phyloP scores from a whole-genome alignment of 2,329 filamentous ascomycete genomes.

The Monilinia vaccinii-corymbosi region DNA sequence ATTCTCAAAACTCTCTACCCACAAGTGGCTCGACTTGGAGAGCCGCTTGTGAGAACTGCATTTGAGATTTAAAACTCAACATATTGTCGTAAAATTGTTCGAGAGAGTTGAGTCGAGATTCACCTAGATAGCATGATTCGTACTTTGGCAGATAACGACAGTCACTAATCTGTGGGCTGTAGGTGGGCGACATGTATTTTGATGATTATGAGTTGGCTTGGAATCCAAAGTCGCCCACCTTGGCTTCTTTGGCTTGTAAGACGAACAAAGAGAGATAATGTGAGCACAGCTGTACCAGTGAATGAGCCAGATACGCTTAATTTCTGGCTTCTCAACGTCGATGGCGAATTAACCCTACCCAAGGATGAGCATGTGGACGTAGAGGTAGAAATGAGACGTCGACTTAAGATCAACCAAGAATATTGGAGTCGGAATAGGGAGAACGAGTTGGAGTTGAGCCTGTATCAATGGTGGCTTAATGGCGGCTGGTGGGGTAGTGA shows the following conservation, averaged over 20 bases:
- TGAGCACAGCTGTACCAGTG: constrained; percentile 12
- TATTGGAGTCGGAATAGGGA: constrained; percentile 44
- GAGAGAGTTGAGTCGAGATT: background rate
- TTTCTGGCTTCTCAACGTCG: constrained; percentile 44
- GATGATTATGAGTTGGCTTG: constrained; percentile 44
- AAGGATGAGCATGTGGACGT: constrained; percentile 64
- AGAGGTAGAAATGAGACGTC: constrained; percentile 65
- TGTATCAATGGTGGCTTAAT: constrained; percentile 78
- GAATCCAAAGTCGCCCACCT: constrained; percentile 51
- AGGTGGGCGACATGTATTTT: constrained; percentile 23
- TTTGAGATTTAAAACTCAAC: background rate
- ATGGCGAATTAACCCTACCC: constrained; percentile 46
- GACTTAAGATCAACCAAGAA: constrained; percentile 38
- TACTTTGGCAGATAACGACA: background rate
- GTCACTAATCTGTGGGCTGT: background rate
- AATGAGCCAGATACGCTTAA: constrained; percentile 33
- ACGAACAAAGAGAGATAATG: constrained; percentile 19
- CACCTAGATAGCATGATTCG: background rate
- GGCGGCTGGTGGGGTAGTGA: constrained; percentile 79
- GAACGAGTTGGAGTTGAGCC: constrained; percentile 57
- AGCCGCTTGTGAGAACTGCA: background rate
- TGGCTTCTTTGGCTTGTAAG: constrained; percentile 45
- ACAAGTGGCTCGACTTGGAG: too few species aligned
- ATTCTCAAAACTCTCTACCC: too few species aligned
- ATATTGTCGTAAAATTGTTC: background rate